Conservation (phyloP, 2,329 filamentous ascomycete species). For the Paracoccidioides lutzii region DNA sequence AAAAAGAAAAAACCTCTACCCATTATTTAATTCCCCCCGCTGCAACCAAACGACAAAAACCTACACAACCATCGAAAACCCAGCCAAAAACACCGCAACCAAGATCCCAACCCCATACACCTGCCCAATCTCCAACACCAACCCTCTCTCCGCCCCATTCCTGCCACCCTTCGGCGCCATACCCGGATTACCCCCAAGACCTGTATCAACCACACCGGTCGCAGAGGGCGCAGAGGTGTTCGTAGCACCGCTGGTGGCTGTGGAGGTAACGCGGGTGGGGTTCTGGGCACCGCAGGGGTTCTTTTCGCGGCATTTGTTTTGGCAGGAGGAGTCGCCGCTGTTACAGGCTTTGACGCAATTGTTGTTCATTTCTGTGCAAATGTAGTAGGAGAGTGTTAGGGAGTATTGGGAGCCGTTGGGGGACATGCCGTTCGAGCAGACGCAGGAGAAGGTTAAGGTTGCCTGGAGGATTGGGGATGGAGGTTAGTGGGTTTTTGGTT, state of each 20-base stretch:
- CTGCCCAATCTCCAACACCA: conserved; percentile 41
- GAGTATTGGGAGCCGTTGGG: conserved; percentile 51
- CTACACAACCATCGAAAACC: conserved; percentile 43
- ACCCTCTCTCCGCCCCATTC: conserved; percentile 19
- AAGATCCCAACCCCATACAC: conserved; percentile 45
- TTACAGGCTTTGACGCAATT: conserved; percentile 42
- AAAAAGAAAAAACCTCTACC: neutral
- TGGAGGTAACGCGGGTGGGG: conserved; percentile 42
- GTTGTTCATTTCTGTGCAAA: conserved; percentile 45
- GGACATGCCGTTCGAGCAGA: conserved; percentile 40
- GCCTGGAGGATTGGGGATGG: conserved; percentile 15
- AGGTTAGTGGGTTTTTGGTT: neutral
- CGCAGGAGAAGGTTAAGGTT: conserved; percentile 42
- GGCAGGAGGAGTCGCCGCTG: conserved; percentile 35
- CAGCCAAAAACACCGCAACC: conserved; percentile 43
- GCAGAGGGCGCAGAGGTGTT: conserved; percentile 17
- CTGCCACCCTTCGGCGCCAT: conserved; percentile 19
- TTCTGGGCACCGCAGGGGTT: conserved; percentile 51
- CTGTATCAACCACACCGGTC: conserved; percentile 31
- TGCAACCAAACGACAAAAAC: no score
- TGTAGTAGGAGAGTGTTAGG: conserved; percentile 49
- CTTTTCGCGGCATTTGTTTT: conserved; percentile 37
- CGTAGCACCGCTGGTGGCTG: conserved; percentile 22
- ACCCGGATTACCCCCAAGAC: conserved; percentile 29
- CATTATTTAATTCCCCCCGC: neutral